Evolutionary conservation across 148 eudicot genomes (phyloP), one percentile per base, ranked within the genome.

Genomic region (Vaccinium myrtillus): DNA sequence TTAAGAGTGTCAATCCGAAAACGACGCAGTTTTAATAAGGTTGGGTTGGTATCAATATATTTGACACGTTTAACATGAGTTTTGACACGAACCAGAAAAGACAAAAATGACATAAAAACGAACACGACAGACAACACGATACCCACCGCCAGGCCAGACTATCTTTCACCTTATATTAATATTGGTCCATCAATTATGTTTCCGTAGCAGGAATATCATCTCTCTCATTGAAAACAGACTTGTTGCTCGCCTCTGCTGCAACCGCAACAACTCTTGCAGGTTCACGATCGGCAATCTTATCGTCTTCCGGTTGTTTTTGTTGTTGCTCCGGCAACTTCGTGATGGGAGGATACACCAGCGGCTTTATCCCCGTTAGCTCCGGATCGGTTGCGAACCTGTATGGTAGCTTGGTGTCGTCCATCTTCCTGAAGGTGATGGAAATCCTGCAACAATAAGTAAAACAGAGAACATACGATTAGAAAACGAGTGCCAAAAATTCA

Each of bases 351-450:
- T 65, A 75, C 78, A 30, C 82, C 0, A 54, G 16, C 58, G 58
- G 58, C 58, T 13, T 54, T 54, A 54, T 13, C 16, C 58, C 16
- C 0, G 18, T 14, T 0, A 54, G 58, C 58, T 54, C 58, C 12
- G 58, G 58, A 13, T 54, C 16, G 16, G 58, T 10, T 4, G 16
- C 11, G 0, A 54, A 54, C 58, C 58, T 54, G 58, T 54, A 54
- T 14, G 58, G 58, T 51, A 8, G 54, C 8, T 51, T 51, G 54
- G 54, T 51, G 13, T 51, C 11, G 13, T 51, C 93, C 94, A 92
- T 92, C 84, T 86, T 92, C 79, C 95, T 84, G 74, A 91, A 92
- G 16, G 95, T 92, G 85, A 92, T 89, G 8, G 95, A 92, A 59
- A 92, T 92, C 84, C 95, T 92, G 82, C 61, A 81, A 59, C 58